Evolutionary conservation across 2,329 filamentous ascomycete species (phyloP).

Genomic region (Microdochium paspali): DNA sequence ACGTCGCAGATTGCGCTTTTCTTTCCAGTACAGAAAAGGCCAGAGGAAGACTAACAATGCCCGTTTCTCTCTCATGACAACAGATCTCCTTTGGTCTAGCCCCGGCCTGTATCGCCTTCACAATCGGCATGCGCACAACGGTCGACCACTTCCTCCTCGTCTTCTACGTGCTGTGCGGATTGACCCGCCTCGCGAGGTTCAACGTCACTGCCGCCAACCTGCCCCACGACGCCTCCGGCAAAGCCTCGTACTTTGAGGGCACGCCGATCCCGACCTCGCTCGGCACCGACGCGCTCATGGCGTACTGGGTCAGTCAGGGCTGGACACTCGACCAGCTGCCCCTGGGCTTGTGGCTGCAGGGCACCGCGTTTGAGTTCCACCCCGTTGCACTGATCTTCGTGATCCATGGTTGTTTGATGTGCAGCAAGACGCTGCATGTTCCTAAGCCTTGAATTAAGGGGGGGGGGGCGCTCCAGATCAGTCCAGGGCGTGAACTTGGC

Average conservation of each 20-base stretch:
- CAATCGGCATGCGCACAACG: slow-evolving; percentile 75
- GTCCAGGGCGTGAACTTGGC: too few species aligned
- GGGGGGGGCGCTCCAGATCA: too few species aligned
- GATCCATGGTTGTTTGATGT: slow-evolving; percentile 87
- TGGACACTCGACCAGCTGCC: slow-evolving; percentile 77
- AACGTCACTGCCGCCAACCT: slow-evolving; percentile 88
- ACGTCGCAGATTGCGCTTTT: too few species aligned
- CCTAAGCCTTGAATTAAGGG: slow-evolving; percentile 60
- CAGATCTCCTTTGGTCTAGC: slow-evolving; percentile 94
- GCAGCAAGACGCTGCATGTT: slow-evolving; percentile 88
- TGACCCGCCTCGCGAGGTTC: slow-evolving; percentile 90
- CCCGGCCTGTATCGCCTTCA: slow-evolving; percentile 79
- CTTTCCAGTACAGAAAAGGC: too few species aligned
- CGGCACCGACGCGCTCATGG: slow-evolving; percentile 73
- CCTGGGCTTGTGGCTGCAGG: slow-evolving; percentile 57
- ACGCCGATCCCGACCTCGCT: slow-evolving; percentile 91
- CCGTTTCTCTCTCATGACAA: background rate
- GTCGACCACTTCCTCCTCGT: slow-evolving; percentile 72
- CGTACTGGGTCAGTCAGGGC: slow-evolving; percentile 74
- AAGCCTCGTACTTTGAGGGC: slow-evolving; percentile 93
- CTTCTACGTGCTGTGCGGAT: slow-evolving; percentile 89
- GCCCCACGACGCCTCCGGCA: slow-evolving; percentile 85
- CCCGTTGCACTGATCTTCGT: slow-evolving; percentile 74
- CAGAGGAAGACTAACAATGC: background rate
- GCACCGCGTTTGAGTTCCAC: slow-evolving; percentile 71